A percentile compares a stretch with the other conserved stretches of the same genome.
phyloP scores from a whole-genome alignment of 106 monocot species.

The Phalaenopsis equestris region DNA sequence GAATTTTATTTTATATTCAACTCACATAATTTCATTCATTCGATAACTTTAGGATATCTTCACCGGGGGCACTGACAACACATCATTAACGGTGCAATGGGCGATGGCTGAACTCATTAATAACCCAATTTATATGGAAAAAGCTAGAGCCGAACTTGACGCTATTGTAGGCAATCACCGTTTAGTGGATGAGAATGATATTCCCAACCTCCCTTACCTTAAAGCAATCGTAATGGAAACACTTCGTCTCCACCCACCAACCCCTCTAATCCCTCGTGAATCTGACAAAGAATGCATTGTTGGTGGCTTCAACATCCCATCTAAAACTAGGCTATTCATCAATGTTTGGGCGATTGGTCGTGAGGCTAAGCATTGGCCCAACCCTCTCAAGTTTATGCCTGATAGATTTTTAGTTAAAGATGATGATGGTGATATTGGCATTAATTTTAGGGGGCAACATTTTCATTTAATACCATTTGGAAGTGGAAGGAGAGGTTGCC shows the following conservation, averaged over 20 bases:
- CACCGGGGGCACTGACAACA: constrained; percentile 15
- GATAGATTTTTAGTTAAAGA: constrained; percentile 11
- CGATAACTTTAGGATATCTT: background rate
- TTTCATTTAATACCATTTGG: constrained; percentile 35
- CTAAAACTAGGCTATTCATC: constrained; percentile 11
- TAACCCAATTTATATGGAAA: constrained; percentile 11
- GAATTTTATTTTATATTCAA: background rate
- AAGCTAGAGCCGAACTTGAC: constrained; percentile 15
- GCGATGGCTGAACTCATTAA: constrained; percentile 28
- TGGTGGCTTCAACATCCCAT: constrained; percentile 16
- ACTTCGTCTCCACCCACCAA: constrained; percentile 20
- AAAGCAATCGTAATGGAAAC: constrained; percentile 18
- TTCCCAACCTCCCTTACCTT: constrained; percentile 21
- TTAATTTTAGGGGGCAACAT: constrained; percentile 15
- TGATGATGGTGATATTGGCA: background rate
- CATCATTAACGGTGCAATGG: constrained; percentile 21
- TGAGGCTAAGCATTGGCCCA: constrained; percentile 2
- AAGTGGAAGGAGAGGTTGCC: constrained; percentile 27
- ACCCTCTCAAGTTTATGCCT: constrained; percentile 12
- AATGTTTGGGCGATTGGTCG: constrained; percentile 26
- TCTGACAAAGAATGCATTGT: constrained; percentile 11
- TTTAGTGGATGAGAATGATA: constrained; percentile 18
- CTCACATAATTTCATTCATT: constrained; percentile 2
- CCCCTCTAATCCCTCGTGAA: constrained; percentile 13
- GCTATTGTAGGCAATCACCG: constrained; percentile 7